phyloP scores from a whole-genome alignment of 495 filamentous ascomycete genomes.

The Chaetomium fimeti region DNA sequence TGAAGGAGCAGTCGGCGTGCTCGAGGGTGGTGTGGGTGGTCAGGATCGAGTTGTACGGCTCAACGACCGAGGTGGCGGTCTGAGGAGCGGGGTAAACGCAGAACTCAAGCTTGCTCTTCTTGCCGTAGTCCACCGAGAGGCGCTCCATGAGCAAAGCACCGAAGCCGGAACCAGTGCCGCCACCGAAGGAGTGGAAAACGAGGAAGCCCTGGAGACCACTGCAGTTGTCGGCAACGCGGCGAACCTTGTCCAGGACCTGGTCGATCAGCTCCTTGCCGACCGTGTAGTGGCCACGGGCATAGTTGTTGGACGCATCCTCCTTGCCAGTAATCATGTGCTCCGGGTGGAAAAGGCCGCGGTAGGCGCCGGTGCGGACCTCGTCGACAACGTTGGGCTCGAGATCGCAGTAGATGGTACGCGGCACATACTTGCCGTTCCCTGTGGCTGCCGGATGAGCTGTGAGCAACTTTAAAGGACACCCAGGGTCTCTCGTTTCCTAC shows the following conservation, averaged over 20 bases:
- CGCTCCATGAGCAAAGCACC: slow-evolving; percentile 97
- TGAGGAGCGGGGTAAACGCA: slow-evolving; percentile 97
- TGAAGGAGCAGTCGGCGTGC: slow-evolving; percentile 99
- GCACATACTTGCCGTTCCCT: slow-evolving; percentile 99
- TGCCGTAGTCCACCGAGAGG: slow-evolving; percentile 95
- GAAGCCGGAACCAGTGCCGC: slow-evolving; percentile 97
- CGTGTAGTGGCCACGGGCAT: slow-evolving; percentile 97
- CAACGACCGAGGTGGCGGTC: slow-evolving; percentile 94
- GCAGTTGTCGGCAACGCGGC: slow-evolving; percentile 94
- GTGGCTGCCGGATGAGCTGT: neutral
- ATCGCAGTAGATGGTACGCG: slow-evolving; percentile 98
- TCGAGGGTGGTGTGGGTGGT: slow-evolving; percentile 98
- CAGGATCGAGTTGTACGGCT: slow-evolving; percentile 99
- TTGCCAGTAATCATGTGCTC: slow-evolving; percentile 99
- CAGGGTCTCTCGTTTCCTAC: slow-evolving; percentile 53
- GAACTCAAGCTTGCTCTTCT: slow-evolving; percentile 99
- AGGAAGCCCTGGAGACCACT: slow-evolving; percentile 97
- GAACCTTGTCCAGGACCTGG: slow-evolving; percentile 92
- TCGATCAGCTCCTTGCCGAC: slow-evolving; percentile 99
- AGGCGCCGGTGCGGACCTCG: slow-evolving; percentile 96
- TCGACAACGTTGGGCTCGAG: slow-evolving; percentile 99
- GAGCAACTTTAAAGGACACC: too few relatives aligned
- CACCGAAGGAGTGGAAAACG: slow-evolving; percentile 99
- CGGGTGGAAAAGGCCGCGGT: slow-evolving; percentile 94
- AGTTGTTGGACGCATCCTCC: slow-evolving; percentile 99